A percentile compares a stretch with the other conserved stretches of the same genome.
Evolutionary conservation across 2,329 filamentous ascomycete genomes (phyloP).

Genomic region (Aspergillus texensis): DNA sequence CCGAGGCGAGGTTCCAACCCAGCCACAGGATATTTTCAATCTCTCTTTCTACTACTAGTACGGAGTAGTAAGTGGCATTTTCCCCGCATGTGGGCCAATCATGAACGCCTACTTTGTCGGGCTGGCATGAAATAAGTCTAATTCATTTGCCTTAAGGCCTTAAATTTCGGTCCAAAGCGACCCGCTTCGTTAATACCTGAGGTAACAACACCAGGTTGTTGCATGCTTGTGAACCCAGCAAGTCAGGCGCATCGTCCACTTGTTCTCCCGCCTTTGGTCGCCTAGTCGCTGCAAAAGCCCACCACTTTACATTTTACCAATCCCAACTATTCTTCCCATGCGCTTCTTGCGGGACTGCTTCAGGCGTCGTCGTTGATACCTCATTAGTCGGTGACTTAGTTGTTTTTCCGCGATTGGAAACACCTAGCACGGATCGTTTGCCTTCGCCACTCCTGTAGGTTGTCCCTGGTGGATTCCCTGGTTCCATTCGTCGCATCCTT

Average conservation of each 20-base stretch:
- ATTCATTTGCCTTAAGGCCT: not conserved
- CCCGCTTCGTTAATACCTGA: not conserved
- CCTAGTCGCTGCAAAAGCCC: slow-evolving; percentile 5
- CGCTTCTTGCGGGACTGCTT: not conserved
- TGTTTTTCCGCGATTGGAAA: slow-evolving; percentile 4
- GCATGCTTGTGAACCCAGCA: slow-evolving; percentile 16
- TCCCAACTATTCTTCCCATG: not conserved
- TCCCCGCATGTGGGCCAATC: not conserved
- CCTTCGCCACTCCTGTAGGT: slow-evolving; percentile 14
- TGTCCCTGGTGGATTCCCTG: slow-evolving; percentile 14
- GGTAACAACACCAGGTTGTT: slow-evolving; percentile 3
- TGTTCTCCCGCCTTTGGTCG: slow-evolving; percentile 20
- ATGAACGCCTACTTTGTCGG: not conserved
- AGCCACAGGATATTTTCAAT: not conserved
- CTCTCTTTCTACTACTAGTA: too few relatives aligned
- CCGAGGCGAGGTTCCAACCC: not conserved
- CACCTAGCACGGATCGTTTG: slow-evolving; percentile 8
- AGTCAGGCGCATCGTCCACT: slow-evolving; percentile 24
- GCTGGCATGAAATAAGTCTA: not conserved
- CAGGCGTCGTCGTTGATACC: not conserved
- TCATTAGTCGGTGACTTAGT: slow-evolving; percentile 8
- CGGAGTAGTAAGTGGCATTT: not conserved
- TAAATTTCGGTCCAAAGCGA: not conserved
- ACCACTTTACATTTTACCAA: not conserved
- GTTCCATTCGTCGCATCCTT: slow-evolving; percentile 11